Conservation (phyloP, 208 protist genomes). For the Leishmania tarentolae region DNA sequence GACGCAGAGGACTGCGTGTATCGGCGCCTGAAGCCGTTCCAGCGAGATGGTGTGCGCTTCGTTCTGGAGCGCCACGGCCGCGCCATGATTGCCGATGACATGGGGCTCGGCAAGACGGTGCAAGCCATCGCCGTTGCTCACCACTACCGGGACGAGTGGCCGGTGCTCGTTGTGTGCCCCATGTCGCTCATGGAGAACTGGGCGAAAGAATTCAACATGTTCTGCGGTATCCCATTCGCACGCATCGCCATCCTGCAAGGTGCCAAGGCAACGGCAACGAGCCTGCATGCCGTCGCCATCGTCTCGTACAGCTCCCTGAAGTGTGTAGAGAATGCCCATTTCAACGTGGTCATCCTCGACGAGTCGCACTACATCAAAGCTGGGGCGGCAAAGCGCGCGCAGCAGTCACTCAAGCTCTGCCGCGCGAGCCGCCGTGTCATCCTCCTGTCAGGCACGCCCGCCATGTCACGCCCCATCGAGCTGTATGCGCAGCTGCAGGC, state of each 20-base stretch:
- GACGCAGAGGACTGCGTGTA: constrained; percentile 74
- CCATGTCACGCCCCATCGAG: constrained; percentile 94
- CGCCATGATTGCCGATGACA: constrained; percentile 96
- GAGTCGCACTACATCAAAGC: constrained; percentile 97
- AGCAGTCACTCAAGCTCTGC: constrained; percentile 83
- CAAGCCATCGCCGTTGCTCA: constrained; percentile 94
- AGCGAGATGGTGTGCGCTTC: constrained; percentile 82
- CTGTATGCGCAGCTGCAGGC: constrained; percentile 94
- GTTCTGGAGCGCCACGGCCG: constrained; percentile 76
- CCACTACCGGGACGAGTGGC: constrained; percentile 94
- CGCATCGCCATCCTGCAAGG: constrained; percentile 78
- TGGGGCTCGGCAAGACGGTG: constrained; percentile 97
- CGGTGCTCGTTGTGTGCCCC: constrained; percentile 93
- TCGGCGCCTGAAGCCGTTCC: constrained; percentile 75
- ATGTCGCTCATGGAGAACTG: constrained; percentile 93
- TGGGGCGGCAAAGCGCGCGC: constrained; percentile 76
- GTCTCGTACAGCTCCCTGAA: constrained; percentile 85
- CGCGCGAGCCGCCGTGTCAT: constrained; percentile 70
- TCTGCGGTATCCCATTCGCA: constrained; percentile 74
- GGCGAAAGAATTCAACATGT: constrained; percentile 91
- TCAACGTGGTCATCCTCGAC: constrained; percentile 93
- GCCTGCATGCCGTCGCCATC: constrained; percentile 74
- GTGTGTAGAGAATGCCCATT: constrained; percentile 60
- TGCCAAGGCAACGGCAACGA: constrained; percentile 40
- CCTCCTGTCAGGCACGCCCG: constrained; percentile 94